Evolutionary conservation across 2,329 filamentous ascomycete species (phyloP).

Genomic region (Alternaria consortialis): DNA sequence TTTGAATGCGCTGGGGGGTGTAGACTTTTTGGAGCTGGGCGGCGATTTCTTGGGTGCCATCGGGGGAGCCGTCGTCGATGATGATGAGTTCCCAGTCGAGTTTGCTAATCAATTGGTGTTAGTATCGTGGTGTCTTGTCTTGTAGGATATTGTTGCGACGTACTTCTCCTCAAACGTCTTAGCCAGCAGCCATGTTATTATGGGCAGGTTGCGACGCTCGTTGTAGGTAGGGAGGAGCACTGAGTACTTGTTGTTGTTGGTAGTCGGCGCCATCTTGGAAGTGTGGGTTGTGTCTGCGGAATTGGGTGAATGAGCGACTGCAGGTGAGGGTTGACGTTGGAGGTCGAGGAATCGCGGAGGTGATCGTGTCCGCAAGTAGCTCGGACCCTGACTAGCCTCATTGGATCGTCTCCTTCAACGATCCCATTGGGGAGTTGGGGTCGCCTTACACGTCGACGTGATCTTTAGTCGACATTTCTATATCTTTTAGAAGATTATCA

Average conservation of each 20-base stretch:
- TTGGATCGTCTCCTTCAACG: conserved; percentile 27
- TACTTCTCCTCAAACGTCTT: conserved; percentile 90
- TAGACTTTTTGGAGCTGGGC: conserved; percentile 90
- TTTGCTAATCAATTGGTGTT: conserved; percentile 64
- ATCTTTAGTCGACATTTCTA: background rate
- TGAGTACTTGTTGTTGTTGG: conserved; percentile 82
- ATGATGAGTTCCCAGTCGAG: conserved; percentile 98
- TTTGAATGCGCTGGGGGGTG: conserved; percentile 75
- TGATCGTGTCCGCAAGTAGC: conserved; percentile 38
- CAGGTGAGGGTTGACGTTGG: conserved; percentile 24
- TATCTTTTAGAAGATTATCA: background rate
- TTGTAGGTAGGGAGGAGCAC: conserved; percentile 99
- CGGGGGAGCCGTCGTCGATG: conserved; percentile 96
- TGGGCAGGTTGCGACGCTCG: conserved; percentile 95
- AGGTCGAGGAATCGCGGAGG: conserved; percentile 30
- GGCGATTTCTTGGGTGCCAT: conserved; percentile 91
- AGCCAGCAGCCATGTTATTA: conserved; percentile 93
- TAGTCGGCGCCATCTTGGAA: conserved; percentile 41
- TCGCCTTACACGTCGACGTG: background rate
- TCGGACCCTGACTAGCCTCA: conserved; percentile 30
- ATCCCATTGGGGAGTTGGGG: background rate
- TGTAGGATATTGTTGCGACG: conserved; percentile 39
- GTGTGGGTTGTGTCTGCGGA: conserved; percentile 22
- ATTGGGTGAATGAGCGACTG: conserved; percentile 42
- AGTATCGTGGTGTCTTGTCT: background rate